phyloP scores from a whole-genome alignment of 1,284 basidiomycete species.

The Marasmius oreades region DNA sequence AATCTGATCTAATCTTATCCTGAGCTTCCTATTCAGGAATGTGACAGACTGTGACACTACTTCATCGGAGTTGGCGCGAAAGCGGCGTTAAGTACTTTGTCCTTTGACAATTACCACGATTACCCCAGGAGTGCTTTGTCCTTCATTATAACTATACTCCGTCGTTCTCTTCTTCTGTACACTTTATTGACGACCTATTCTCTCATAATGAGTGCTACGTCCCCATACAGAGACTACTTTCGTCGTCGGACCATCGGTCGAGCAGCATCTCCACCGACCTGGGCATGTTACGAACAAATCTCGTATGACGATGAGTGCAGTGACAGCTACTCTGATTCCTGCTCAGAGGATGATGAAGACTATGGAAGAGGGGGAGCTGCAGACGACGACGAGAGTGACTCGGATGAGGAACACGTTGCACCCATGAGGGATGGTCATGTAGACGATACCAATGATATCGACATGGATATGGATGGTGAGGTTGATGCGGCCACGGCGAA shows the following conservation, averaged over 20 bases:
- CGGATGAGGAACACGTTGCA: slow-evolving; percentile 29
- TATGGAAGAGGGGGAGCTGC: slow-evolving; percentile 35
- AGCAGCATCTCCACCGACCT: slow-evolving; percentile 75
- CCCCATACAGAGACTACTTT: slow-evolving; percentile 48
- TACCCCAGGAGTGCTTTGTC: background rate
- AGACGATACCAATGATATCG: slow-evolving; percentile 37
- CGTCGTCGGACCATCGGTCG: slow-evolving; percentile 70
- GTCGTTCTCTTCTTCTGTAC: background rate
- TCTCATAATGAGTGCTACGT: slow-evolving; percentile 37
- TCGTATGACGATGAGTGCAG: slow-evolving; percentile 52
- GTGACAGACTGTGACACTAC: background rate
- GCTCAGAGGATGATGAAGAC: slow-evolving; percentile 71
- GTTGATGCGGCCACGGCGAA: slow-evolving; percentile 35
- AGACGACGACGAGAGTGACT: slow-evolving; percentile 31
- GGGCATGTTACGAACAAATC: slow-evolving; percentile 86
- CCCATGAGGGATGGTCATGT: slow-evolving; percentile 26
- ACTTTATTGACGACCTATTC: background rate
- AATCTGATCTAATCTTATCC: no score
- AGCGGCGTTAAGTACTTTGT: background rate
- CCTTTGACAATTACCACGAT: slow-evolving; percentile 2
- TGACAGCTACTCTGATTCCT: slow-evolving; percentile 53
- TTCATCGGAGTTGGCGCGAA: slow-evolving; percentile 4
- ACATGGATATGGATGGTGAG: slow-evolving; percentile 65
- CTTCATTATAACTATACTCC: background rate
- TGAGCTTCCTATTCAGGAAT: background rate